Conservation (phyloP, 352 stramenopile species). For the Plasmopara halstedii region DNA sequence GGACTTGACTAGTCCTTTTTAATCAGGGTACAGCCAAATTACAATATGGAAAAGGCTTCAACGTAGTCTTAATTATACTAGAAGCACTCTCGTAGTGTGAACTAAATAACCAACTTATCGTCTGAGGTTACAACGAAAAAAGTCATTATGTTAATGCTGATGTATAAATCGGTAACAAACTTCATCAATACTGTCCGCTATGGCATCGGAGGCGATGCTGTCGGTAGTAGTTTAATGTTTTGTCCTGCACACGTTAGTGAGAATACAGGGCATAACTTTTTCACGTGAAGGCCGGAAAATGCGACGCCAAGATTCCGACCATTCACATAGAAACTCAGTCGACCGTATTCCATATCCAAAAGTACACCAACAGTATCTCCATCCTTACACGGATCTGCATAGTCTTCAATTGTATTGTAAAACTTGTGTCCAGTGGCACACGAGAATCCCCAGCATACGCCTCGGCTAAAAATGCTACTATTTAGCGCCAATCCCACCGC, state of each 20-base stretch:
- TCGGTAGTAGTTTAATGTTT: constrained; percentile 52
- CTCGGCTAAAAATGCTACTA: constrained; percentile 43
- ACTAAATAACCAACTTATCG: too few species aligned
- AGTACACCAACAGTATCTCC: constrained; percentile 69
- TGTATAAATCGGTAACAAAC: too few species aligned
- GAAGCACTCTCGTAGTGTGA: too few species aligned
- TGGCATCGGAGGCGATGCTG: constrained; percentile 41
- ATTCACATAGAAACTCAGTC: constrained; percentile 77
- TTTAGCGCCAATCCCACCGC: constrained; percentile 47
- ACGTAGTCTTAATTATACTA: too few species aligned
- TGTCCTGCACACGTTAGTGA: constrained; percentile 63
- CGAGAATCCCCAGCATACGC: constrained; percentile 68
- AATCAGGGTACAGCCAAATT: too few species aligned
- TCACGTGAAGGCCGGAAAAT: constrained; percentile 51
- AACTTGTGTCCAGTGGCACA: constrained; percentile 74
- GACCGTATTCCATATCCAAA: constrained; percentile 67
- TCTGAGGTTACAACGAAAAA: too few species aligned
- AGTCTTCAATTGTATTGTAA: constrained; percentile 67
- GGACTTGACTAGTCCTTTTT: too few species aligned
- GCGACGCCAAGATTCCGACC: constrained; percentile 63
- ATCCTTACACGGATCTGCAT: constrained; percentile 58
- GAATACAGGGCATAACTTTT: constrained; percentile 59
- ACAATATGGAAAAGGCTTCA: too few species aligned
- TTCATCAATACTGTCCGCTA: constrained; percentile 9
- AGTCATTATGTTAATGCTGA: too few species aligned